Percentiles rank a stretch among this genome's conserved stretches.
phyloP scores from a whole-genome alignment of 1,139 yeast species.

The Suhomyces chickasaworum region DNA sequence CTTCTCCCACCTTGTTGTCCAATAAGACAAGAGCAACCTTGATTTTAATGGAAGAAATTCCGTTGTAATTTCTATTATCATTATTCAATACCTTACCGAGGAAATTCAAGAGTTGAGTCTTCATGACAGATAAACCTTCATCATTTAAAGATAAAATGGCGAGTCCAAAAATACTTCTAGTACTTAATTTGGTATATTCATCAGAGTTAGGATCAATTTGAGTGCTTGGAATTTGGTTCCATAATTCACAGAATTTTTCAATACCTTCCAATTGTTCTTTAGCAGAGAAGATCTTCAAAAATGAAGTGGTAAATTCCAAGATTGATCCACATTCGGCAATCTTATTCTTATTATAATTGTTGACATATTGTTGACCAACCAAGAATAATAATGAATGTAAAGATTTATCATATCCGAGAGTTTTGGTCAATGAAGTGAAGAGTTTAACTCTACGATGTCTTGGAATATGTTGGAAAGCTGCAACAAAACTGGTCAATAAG shows the following conservation, averaged over 20 bases:
- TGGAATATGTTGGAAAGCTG: slow-evolving; percentile 95
- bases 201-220: slow-evolving; percentile 43
- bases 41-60: slow-evolving; percentile 50
- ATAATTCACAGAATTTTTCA: slow-evolving; percentile 53
- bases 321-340: slow-evolving; percentile 64
- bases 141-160: slow-evolving; percentile 53
- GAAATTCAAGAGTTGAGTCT: slow-evolving; percentile 56
- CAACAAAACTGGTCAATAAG: slow-evolving; percentile 80
- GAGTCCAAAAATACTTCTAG: slow-evolving; percentile 67
- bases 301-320: slow-evolving; percentile 70
- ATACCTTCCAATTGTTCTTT: slow-evolving; percentile 69
- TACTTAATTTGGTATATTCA: slow-evolving; percentile 39
- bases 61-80: slow-evolving; percentile 46
- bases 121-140: slow-evolving; percentile 52
- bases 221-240: slow-evolving; percentile 51
- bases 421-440: slow-evolving; percentile 73
- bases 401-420: slow-evolving; percentile 70
- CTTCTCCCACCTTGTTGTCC: slow-evolving; percentile 41
- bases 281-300: slow-evolving; percentile 67
- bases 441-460: slow-evolving; percentile 90
- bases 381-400: slow-evolving; percentile 74
- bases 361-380: slow-evolving; percentile 75
- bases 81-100: slow-evolving; percentile 46
- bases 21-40: slow-evolving; percentile 59
- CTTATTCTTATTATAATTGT: slow-evolving; percentile 55